Evolutionary conservation across 2,329 filamentous ascomycete species (phyloP).

Genomic region (Arachnomyces sp.): DNA sequence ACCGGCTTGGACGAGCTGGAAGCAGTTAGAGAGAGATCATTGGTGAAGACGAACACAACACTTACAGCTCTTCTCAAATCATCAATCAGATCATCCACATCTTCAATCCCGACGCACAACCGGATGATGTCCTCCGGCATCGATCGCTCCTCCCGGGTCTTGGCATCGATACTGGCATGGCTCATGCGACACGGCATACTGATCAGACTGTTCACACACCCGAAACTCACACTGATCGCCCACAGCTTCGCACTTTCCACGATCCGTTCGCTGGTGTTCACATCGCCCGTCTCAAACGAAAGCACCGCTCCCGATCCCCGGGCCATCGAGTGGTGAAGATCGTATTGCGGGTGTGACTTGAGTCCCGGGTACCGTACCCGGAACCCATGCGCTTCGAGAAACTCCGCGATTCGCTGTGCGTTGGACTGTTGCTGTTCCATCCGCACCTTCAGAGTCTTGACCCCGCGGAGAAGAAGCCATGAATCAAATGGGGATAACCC

Average conservation of each 20-base stretch:
- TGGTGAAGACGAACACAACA: conserved; percentile 25
- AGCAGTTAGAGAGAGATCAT: conserved; percentile 10
- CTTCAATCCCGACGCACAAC: conserved; percentile 93
- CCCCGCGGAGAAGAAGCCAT: conserved; percentile 86
- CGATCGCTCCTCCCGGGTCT: conserved; percentile 78
- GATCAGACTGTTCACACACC: conserved; percentile 96
- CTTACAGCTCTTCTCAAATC: conserved; percentile 84
- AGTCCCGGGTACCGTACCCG: conserved; percentile 90
- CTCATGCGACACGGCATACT: conserved; percentile 99
- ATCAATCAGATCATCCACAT: conserved; percentile 83
- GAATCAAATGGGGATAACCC: conserved; percentile 92
- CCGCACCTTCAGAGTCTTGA: conserved; percentile 93
- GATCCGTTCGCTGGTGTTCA: conserved; percentile 76
- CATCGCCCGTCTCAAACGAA: conserved; percentile 90
- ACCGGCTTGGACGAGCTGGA: conserved; percentile 81
- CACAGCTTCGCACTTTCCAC: conserved; percentile 88
- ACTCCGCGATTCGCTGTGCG: conserved; percentile 82
- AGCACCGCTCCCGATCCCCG: conserved; percentile 89
- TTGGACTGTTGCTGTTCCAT: conserved; percentile 98
- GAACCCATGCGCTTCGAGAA: conserved; percentile 86
- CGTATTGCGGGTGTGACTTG: conserved; percentile 92
- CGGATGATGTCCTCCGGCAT: conserved; percentile 97
- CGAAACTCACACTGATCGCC: conserved; percentile 95
- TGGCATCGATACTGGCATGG: conserved; percentile 94
- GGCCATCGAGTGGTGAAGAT: conserved; percentile 91